These are phyloP conservation scores for Ascochyta koolunga DNA, from an alignment of 2,329 filamentous ascomycete species.

Conservation along the genomic window DNA sequence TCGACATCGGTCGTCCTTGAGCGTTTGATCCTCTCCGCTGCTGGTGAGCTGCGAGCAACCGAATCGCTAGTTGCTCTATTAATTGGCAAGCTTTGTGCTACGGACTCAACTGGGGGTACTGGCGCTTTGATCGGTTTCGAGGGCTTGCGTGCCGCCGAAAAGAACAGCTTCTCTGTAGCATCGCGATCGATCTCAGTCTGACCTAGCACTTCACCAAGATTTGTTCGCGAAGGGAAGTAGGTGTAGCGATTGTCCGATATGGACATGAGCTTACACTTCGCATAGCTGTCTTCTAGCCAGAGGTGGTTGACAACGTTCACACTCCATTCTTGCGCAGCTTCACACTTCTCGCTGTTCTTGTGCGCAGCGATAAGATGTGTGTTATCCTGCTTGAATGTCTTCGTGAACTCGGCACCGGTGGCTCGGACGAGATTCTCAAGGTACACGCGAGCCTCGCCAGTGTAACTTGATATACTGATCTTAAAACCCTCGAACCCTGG, in stretches of 20 bases:
- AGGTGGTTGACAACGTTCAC: constrained; percentile 91
- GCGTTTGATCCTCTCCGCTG: constrained; percentile 35
- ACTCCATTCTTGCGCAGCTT: constrained; percentile 90
- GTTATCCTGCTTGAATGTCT: constrained; percentile 93
- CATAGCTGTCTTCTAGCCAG: constrained; percentile 97
- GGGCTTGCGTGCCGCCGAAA: constrained; percentile 40
- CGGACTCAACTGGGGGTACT: constrained; percentile 21
- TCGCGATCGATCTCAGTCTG: constrained; percentile 81
- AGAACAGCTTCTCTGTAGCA: constrained; percentile 73
- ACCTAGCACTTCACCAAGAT: constrained; percentile 90
- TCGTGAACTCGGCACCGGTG: constrained; percentile 86
- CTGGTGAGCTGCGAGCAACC: constrained; percentile 32
- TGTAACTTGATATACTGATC: constrained; percentile 95
- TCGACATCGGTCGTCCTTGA: constrained; percentile 35
- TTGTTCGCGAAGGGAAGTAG: constrained; percentile 86
- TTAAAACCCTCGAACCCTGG: constrained; percentile 76
- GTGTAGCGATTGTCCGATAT: constrained; percentile 78
- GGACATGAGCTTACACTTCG: constrained; percentile 78
- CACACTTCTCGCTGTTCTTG: constrained; percentile 87
- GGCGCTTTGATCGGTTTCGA: constrained; percentile 29
- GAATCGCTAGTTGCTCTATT: constrained; percentile 23
- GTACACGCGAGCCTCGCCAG: constrained; percentile 90
- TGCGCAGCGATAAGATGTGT: constrained; percentile 95
- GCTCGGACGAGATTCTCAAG: constrained; percentile 89
- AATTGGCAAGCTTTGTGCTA: constrained; percentile 30